Evolutionary conservation across 306 rosid genomes (phyloP), one percentile per base, ranked within the genome.

Genomic region (Quercus parvula): DNA sequence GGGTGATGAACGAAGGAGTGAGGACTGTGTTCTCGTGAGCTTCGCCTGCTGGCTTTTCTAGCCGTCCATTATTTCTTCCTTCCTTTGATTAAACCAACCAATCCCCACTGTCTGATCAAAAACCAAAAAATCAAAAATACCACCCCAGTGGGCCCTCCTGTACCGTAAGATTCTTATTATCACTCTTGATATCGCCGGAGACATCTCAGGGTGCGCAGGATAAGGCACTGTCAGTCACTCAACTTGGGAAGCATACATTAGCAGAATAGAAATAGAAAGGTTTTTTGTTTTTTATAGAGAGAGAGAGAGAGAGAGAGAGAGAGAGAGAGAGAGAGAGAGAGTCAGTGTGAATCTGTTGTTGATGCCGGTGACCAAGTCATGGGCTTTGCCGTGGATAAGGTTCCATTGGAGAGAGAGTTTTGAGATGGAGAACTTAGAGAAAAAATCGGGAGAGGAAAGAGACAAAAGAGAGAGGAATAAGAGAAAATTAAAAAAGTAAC

Each of bases 21-120:
- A 93, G 6, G 99, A 95, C 51, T 93, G 92, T 30, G 94, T 95
- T 73, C 99, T 84, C 33, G 97, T 89, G 22, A 95, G 97, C 86
- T 90, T 92, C 57, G 90, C 72, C 76, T 80, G 96, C 74, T 80
- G 94, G 74, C 88, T 86, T 85, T 85, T 91, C 83, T 88, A 97
- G 62, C 91, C 80, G 78, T 95, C 97, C 97, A 93, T 93, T 35
- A 1, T 1, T 19, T 31, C n/a, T 46, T 8, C 13, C 56, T 74
- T 51, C 25, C 49, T 25, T 3, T 41, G 46, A 41, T 41, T 41
- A 41, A 8, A 41, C 46, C 12, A 41, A 41, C 46, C 46, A 41
- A 41, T 41, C 46, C 3, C 46, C 11, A 2, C 46, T 11, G 46
- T 41, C 12, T 41, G 12, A 41, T 41, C 12, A 41, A 41, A 35